Evolutionary conservation across 768 basidiomycete species (phyloP), one percentile per base, ranked within the genome.

Genomic region (Coprinopsis sp.): DNA sequence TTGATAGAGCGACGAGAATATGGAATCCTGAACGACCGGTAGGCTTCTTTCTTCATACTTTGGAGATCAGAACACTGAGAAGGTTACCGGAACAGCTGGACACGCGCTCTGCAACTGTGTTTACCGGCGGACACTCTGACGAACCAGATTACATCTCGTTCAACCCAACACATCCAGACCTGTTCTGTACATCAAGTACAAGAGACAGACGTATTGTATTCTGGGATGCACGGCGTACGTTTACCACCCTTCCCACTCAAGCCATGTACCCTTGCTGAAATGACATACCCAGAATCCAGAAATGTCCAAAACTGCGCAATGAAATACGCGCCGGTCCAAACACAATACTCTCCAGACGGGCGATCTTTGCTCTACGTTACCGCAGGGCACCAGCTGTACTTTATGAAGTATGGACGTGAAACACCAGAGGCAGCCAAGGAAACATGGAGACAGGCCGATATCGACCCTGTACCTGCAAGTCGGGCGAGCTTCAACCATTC

Each of bases 71-170:
- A 13, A 28, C 36, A 25, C n/a, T 44, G 31, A 12, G 8, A 22
- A 31, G 18, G 3, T 14, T 28, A 18, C 3, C 18, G 33, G 19
- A 29, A 19, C 23, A 90, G 87, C 79, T 88, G 72, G 87, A 91
- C 36, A 64, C 75, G 19, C 76, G 87, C 53, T 73, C 81, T 13
- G 83, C 87, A 13, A 67, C 75, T 1, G 67, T 75, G 13, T 87
- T 79, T 47, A 74, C 81, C 1, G 85, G 87, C 18, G 87, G 79
- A 6, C 88, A 90, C 52, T 71, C 76, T 2, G 86, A 87, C 45
- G 87, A 88, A 36, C 82, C 85, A n/a, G 88, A 91, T 55, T 81
- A 88, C 50, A 66, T 90, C 33, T 79, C 86, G 6, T 91, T 88
- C 87, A 88, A 88, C 59, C 88, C 88, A 1, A 85, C 83, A 2